These are phyloP conservation scores for Scolecobasidium constrictum DNA, from an alignment of 2,329 filamentous ascomycete species.

Conservation along the genomic window DNA sequence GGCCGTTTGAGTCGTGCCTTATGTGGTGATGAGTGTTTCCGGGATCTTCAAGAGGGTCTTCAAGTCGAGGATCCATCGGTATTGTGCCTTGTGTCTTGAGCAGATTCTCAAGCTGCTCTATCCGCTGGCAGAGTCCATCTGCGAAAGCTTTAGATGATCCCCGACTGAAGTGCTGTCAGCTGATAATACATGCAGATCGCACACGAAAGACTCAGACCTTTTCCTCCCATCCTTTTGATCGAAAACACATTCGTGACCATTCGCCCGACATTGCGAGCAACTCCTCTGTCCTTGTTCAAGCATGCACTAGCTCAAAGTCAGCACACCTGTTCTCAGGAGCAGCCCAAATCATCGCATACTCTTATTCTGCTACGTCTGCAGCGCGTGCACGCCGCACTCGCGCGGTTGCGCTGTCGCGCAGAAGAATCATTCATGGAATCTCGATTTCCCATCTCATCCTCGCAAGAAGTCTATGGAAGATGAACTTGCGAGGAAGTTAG, in stretches of 20 bases:
- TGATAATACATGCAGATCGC: neutral
- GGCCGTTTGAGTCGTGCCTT: neutral
- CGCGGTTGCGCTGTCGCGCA: neutral
- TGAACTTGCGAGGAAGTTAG: neutral
- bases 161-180: neutral
- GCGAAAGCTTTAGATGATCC: constrained; percentile 1
- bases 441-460: neutral
- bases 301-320: neutral
- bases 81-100: neutral
- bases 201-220: neutral
- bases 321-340: neutral
- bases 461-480: neutral
- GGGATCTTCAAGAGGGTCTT: neutral
- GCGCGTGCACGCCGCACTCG: neutral
- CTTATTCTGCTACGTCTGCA: neutral
- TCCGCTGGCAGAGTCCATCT: neutral
- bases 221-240: neutral
- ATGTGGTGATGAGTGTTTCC: too few relatives aligned
- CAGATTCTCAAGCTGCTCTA: neutral
- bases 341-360: neutral
- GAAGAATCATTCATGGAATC: neutral
- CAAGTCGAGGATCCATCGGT: neutral
- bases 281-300: neutral
- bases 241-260: neutral
- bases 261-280: neutral